Base-by-base conservation (phyloP, 345 rosid species). In the Arabidopsis suecica region DNA sequence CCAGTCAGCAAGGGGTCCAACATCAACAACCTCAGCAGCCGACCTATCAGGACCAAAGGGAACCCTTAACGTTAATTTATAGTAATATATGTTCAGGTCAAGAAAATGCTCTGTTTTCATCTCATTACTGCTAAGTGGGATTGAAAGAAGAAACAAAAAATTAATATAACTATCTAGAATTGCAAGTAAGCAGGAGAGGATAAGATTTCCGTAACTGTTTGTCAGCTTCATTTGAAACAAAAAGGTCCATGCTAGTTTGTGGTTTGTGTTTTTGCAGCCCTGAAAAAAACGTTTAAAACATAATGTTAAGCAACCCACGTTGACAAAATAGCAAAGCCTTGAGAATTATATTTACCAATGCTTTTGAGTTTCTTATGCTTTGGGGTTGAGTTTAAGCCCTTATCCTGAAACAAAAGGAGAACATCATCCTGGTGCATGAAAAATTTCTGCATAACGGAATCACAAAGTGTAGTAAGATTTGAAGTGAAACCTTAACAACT, bases 1-100 rank as follows among this genome's bases (percentile, higher is more conserved):
- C 97, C 97, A 92, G 78, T 88, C 94, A 68, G 94, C 93, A 83
- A 88, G 85, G 22, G 88, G 84, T 64, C 96, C 97, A 80, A 81
- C 70, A 78, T 92, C 97, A 80, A 86, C 70, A 69, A 90, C 79
- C 42, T 82, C 93, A 6, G 80, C 74, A 28, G 57, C 72, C 69
- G 82, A 58, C 64, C 97, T 90, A 84, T 55, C 56, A 34, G 23
- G 73, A 25, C 57, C 48, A 71, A 74, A 61, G n/a, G 20, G 51
- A 72, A 61, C 40, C 50, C 14, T 49, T 60, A 36, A 47, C 9
- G 49, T 51, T 32, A 51, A 72, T 40, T 5, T 40, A 16, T 28
- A 54, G 50, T 11, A 68, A 68, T 28, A 68, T 28, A 60, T 58
- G 42, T 38, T 66, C 14, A 36, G 34, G 72, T 48, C 34, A 30